A percentile compares a stretch with the other conserved stretches of the same genome.
Conservation (phyloP, 2,329 filamentous ascomycete genomes). For the Myrmaecium sp. region DNA sequence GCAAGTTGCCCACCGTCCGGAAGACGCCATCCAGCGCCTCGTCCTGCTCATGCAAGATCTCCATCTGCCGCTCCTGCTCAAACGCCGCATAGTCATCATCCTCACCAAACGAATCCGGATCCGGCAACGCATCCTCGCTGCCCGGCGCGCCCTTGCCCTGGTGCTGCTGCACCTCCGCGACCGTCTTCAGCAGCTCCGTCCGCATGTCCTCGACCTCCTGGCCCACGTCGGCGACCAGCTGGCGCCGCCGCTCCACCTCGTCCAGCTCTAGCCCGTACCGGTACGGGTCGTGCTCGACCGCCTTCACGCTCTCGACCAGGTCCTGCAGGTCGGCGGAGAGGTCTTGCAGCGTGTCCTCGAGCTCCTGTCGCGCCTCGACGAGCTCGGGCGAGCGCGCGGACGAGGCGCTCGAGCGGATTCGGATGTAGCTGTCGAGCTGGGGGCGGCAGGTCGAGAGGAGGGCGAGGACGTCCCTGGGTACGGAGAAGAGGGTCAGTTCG, state of each 20-base stretch:
- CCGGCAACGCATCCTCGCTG: conserved; percentile 17
- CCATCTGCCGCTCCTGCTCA: conserved; percentile 72
- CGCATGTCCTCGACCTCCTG: conserved; percentile 81
- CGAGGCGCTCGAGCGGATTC: conserved; percentile 74
- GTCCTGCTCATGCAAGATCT: conserved; percentile 92
- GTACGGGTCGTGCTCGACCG: conserved; percentile 73
- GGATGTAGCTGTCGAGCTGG: conserved; percentile 85
- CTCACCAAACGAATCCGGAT: conserved; percentile 20
- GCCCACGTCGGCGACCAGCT: conserved; percentile 77
- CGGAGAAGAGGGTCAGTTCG: not conserved
- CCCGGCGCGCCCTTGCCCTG: conserved; percentile 19
- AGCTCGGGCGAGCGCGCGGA: conserved; percentile 54
- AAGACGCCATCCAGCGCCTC: conserved; percentile 85
- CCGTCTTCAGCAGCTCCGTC: conserved; percentile 53
- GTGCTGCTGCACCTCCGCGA: conserved; percentile 21
- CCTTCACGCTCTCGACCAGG: conserved; percentile 70
- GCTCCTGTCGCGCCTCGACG: conserved; percentile 50
- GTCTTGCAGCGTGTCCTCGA: conserved; percentile 56
- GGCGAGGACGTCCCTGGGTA: conserved; percentile 63
- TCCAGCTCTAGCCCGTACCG: conserved; percentile 70
- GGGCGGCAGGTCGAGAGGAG: conserved; percentile 68
- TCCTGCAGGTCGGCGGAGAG: conserved; percentile 76
- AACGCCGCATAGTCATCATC: conserved; percentile 16
- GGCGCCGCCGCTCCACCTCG: conserved; percentile 65
- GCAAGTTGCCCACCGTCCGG: conserved; percentile 76